Percentiles rank a stretch among this genome's conserved stretches.
Conservation (phyloP, 129 eudicot species). For the Saposhnikovia divaricata region DNA sequence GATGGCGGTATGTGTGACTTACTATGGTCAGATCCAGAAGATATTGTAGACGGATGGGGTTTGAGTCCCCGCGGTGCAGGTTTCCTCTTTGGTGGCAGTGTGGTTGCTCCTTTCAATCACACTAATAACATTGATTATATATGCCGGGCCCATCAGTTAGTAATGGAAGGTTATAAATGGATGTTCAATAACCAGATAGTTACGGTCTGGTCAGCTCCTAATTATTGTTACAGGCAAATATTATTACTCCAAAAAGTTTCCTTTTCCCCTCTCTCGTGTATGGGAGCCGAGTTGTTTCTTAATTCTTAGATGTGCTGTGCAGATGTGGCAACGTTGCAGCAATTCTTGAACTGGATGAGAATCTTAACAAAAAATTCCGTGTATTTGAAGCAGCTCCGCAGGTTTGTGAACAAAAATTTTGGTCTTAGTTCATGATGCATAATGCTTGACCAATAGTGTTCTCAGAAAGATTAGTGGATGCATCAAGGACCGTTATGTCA, state of each 20-base stretch:
- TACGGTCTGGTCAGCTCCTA: conserved; percentile 98
- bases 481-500: neutral
- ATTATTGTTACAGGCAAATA: conserved; percentile 76
- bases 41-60: conserved; percentile 92
- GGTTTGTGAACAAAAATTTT: conserved; percentile 30
- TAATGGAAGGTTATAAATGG: conserved; percentile 98
- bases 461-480: neutral
- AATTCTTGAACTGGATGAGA: conserved; percentile 87
- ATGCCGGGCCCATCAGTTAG: conserved; percentile 92
- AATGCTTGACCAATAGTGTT: neutral
- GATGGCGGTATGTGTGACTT: conserved; percentile 98
- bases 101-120: conserved; percentile 70
- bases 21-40: conserved; percentile 95
- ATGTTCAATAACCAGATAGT: conserved; percentile 90
- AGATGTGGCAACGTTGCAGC: conserved; percentile 99
- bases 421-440: neutral
- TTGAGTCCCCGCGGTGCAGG: conserved; percentile 98
- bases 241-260: conserved; percentile 5
- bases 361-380: conserved; percentile 64
- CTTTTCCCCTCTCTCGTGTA: neutral
- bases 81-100: conserved; percentile 77
- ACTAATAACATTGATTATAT: conserved; percentile 77
- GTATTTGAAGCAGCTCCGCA: conserved; percentile 95
- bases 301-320: conserved; percentile 16
- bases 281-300: neutral